Evolutionary conservation across 176 grass and related monocot species (phyloP).

Genomic region (Dendrocalamus sinicus): DNA sequence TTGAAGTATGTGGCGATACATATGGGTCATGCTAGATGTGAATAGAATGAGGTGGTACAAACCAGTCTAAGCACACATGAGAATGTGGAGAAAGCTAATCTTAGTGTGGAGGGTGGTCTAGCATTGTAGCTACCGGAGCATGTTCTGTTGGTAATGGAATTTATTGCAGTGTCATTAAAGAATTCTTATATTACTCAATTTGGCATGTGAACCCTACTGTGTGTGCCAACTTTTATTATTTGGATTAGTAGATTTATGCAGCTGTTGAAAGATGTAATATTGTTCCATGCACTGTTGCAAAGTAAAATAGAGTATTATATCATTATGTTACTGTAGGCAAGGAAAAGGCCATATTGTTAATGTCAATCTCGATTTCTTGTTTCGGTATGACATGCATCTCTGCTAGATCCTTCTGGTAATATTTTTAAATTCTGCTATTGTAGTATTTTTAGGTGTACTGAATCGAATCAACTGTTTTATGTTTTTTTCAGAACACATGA

Average conservation of each 20-base stretch:
- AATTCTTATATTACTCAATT: not conserved
- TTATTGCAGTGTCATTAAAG: not conserved
- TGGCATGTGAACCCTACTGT: not conserved
- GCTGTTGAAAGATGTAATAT: not conserved
- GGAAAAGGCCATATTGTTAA: slow-evolving; percentile 21
- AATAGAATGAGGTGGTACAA: not conserved
- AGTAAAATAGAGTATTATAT: not conserved
- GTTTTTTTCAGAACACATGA: not conserved
- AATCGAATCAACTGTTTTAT: not conserved
- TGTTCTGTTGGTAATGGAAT: not conserved
- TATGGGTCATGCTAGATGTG: not conserved
- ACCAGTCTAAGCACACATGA: not conserved
- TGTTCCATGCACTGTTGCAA: not conserved
- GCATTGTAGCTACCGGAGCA: not conserved
- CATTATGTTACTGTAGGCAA: slow-evolving; percentile 1
- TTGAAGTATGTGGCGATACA: not conserved
- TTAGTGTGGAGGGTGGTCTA: not conserved
- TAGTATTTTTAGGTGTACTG: not conserved
- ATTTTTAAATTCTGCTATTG: not conserved
- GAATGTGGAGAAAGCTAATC: slow-evolving; percentile 6
- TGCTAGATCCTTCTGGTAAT: not conserved
- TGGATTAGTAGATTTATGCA: not conserved
- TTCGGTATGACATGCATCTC: not conserved
- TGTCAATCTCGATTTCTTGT: not conserved
- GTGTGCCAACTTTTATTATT: not conserved